Evolutionary conservation across 768 basidiomycete species (phyloP).

Genomic region (Xerocomellus chrysenteron): DNA sequence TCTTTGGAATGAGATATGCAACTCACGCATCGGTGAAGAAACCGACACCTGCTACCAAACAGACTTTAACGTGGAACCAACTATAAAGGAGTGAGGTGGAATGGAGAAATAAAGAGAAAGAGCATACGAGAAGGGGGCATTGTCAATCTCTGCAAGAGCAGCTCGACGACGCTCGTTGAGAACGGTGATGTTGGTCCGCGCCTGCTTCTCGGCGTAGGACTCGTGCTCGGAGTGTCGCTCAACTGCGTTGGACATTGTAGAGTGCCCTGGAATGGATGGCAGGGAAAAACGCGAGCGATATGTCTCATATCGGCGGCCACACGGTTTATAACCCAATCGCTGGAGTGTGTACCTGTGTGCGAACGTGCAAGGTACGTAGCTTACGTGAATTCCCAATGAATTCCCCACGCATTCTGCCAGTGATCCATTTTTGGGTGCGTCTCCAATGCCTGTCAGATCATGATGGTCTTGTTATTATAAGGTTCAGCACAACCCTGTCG

Average conservation of each 20-base stretch:
- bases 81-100: slow-evolving; percentile 32
- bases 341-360: no score
- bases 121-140: slow-evolving; percentile 78
- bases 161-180: slow-evolving; percentile 74
- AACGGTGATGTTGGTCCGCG: slow-evolving; percentile 29
- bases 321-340: slow-evolving; percentile 9
- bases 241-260: slow-evolving; percentile 19
- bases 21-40: slow-evolving; percentile 86
- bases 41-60: slow-evolving; percentile 71
- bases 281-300: not conserved
- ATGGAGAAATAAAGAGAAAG: not conserved
- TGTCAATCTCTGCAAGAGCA: slow-evolving; percentile 84
- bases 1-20: not conserved
- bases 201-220: slow-evolving; percentile 29
- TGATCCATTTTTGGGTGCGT: no score
- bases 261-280: not conserved
- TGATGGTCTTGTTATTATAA: not conserved
- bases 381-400: no score
- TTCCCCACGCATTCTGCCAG: no score
- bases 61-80: slow-evolving; percentile 84
- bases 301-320: not conserved
- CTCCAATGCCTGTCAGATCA: not conserved
- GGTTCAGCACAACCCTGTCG: no score
- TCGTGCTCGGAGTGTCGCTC: slow-evolving; percentile 31
- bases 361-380: no score